phyloP scores from a whole-genome alignment of 306 rosid genomes.

The Astragalus glycyphyllos region DNA sequence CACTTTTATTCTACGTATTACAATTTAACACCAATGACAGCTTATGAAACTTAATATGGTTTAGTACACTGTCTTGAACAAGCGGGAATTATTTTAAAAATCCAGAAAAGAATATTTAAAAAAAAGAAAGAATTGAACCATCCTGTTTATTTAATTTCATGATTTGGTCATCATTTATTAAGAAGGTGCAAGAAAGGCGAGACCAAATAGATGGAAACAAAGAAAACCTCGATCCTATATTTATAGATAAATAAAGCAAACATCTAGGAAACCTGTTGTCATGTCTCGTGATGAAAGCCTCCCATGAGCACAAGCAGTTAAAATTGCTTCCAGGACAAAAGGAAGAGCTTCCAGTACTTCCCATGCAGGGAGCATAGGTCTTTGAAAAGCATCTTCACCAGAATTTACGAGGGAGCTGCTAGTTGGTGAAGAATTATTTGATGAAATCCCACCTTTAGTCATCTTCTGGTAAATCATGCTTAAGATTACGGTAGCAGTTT shows the following conservation, averaged over 20 bases:
- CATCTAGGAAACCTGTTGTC: conserved; percentile 69
- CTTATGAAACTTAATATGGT: conserved; percentile 25
- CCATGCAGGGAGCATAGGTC: conserved; percentile 78
- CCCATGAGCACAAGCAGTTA: conserved; percentile 83
- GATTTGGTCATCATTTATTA: conserved; percentile 34
- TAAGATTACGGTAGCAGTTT: conserved; percentile 65
- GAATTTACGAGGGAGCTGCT: conserved; percentile 53
- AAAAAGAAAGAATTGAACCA: conserved; percentile 33
- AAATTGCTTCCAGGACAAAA: conserved; percentile 73
- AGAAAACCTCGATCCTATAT: conserved; percentile 36
- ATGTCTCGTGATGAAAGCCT: conserved; percentile 79
- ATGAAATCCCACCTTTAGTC: conserved; percentile 55
- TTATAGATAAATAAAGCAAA: conserved; percentile 39
- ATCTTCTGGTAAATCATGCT: conserved; percentile 76
- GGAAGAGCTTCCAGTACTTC: conserved; percentile 83
- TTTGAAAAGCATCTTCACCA: conserved; percentile 63
- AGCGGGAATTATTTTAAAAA: conserved; percentile 8
- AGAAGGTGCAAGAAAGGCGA: conserved; percentile 10
- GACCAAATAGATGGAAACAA: conserved; percentile 20
- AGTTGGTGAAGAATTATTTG: conserved; percentile 56
- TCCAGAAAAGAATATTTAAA: background rate
- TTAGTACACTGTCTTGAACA: conserved; percentile 20
- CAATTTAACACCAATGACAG: conserved; percentile 1
- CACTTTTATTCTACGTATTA: background rate
- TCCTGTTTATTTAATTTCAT: conserved; percentile 22